These are phyloP conservation scores for Imleria badia DNA, from an alignment of 768 basidiomycete genomes.

Conservation along the genomic window DNA sequence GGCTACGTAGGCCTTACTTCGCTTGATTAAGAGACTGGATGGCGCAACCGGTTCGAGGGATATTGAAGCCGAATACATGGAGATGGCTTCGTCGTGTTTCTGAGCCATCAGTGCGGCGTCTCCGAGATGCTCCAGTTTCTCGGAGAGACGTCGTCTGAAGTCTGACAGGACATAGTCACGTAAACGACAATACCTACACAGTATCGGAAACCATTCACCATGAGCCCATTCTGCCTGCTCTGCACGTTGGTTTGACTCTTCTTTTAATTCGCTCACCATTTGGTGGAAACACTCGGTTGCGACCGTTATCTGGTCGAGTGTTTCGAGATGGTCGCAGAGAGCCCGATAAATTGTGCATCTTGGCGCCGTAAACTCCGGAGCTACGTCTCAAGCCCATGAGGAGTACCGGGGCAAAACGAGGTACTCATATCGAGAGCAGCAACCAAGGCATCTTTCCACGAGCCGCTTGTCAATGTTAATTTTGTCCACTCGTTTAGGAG, in stretches of 20 bases:
- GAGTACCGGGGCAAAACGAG: background rate
- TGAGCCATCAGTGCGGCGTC: background rate
- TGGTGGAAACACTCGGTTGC: background rate
- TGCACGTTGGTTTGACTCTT: background rate
- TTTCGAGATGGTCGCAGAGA: background rate
- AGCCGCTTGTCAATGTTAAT: background rate
- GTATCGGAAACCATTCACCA: background rate
- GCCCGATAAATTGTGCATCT: background rate
- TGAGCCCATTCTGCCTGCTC: background rate
- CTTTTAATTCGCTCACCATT: background rate
- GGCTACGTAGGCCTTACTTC: background rate
- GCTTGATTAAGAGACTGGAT: background rate
- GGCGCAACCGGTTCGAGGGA: background rate
- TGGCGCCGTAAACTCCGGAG: background rate
- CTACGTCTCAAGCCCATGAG: background rate
- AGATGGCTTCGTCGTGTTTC: background rate
- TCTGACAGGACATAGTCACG: background rate
- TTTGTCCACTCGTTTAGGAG: background rate
- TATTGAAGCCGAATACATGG: background rate
- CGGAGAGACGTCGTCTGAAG: background rate
- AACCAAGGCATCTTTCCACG: background rate
- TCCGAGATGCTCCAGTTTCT: background rate
- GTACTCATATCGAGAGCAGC: background rate
- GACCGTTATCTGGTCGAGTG: background rate
- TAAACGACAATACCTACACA: background rate